Percentiles rank a stretch among this genome's conserved stretches.
phyloP scores from a whole-genome alignment of 345 rosid genomes.

The Orychophragmus violaceus region DNA sequence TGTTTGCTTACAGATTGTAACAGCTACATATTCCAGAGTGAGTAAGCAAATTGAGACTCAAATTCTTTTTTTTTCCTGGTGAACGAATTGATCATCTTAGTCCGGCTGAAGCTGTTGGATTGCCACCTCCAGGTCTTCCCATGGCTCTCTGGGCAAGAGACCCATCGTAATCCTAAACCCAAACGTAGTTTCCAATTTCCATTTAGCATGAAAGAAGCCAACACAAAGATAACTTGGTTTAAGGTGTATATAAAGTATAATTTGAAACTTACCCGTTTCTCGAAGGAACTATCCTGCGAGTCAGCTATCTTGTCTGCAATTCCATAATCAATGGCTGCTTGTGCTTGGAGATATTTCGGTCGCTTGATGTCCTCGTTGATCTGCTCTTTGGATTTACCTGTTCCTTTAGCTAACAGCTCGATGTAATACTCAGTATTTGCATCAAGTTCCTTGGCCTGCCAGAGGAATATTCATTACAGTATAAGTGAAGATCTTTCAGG shows the following conservation, averaged over 20 bases:
- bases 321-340: constrained; percentile 78
- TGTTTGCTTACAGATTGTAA: constrained; percentile 22
- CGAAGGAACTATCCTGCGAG: constrained; percentile 48
- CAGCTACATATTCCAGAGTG: constrained; percentile 20
- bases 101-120: constrained; percentile 58
- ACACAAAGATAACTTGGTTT: not conserved
- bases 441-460: constrained; percentile 79
- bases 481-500: not conserved
- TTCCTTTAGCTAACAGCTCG: constrained; percentile 68
- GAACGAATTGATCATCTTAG: constrained; percentile 37
- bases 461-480: constrained; percentile 5
- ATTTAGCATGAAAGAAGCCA: constrained; percentile 13
- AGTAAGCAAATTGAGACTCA: not conserved
- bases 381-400: constrained; percentile 72
- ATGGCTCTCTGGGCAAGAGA: constrained; percentile 58
- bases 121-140: constrained; percentile 49
- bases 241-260: not conserved
- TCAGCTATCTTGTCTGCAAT: constrained; percentile 68
- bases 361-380: constrained; percentile 57
- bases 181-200: not conserved
- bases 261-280: constrained; percentile 47
- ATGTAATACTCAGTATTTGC: constrained; percentile 56
- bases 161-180: constrained; percentile 58
- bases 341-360: constrained; percentile 57
- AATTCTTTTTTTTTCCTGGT: not conserved